Percentiles rank a stretch among this genome's conserved stretches.
phyloP scores from a whole-genome alignment of 306 rosid species.

The Rosa rugosa region DNA sequence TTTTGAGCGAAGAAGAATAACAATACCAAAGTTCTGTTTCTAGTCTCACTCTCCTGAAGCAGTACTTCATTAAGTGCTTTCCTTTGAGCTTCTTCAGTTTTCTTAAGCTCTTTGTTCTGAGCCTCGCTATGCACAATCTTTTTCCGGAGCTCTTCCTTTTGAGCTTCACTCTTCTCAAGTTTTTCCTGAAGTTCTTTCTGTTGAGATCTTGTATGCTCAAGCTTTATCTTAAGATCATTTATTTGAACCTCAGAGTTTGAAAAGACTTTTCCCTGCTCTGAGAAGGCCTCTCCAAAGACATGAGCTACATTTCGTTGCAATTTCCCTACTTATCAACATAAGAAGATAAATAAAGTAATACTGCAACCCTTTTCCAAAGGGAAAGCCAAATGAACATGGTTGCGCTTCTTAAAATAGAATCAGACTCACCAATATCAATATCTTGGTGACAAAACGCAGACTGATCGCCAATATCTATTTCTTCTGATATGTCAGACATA shows the following conservation, averaged over 20 bases:
- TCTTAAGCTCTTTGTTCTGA: neutral
- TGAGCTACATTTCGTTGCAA: slow-evolving; percentile 38
- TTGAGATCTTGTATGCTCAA: neutral
- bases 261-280: slow-evolving; percentile 42
- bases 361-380: neutral
- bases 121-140: neutral
- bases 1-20: neutral
- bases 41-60: neutral
- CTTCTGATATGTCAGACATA: neutral
- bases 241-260: slow-evolving; percentile 4
- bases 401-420: neutral
- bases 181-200: neutral
- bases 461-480: neutral
- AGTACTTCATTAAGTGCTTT: neutral
- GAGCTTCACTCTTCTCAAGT: neutral
- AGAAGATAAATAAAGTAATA: neutral
- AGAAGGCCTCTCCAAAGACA: slow-evolving; percentile 27
- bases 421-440: slow-evolving; percentile 1
- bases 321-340: slow-evolving; percentile 33
- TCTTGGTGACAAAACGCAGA: neutral
- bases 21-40: neutral
- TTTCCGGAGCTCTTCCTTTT: neutral
- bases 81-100: neutral
- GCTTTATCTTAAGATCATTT: neutral
- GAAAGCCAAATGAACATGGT: neutral